A percentile compares a stretch with the other conserved stretches of the same genome.
These are phyloP conservation scores for Aspergillus uvarum DNA, from an alignment of 2,329 filamentous ascomycete genomes.

Conservation along the genomic window DNA sequence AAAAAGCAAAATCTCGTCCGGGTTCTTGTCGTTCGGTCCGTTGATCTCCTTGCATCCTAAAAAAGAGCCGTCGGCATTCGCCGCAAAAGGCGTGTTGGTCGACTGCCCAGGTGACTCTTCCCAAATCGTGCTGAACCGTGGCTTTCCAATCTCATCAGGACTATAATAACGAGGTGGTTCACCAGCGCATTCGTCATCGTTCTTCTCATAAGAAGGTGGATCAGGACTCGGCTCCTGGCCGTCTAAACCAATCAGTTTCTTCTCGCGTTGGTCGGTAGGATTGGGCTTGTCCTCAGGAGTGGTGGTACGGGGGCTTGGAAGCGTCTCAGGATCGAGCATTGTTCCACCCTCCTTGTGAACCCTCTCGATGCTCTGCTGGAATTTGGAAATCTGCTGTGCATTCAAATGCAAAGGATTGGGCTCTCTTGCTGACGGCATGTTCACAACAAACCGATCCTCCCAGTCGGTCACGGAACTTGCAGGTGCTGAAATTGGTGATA, in stretches of 20 bases:
- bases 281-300: constrained; percentile 32
- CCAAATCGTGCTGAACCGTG: constrained; percentile 38
- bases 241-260: constrained; percentile 17
- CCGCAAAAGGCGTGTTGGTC: constrained; percentile 21
- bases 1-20: constrained; percentile 40
- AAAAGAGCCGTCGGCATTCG: constrained; percentile 38
- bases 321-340: constrained; percentile 33
- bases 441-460: constrained; percentile 45
- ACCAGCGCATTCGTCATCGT: constrained; percentile 6
- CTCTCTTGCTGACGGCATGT: constrained; percentile 46
- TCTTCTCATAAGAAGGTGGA: constrained; percentile 10
- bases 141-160: constrained; percentile 41
- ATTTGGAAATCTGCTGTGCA: constrained; percentile 39
- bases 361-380: constrained; percentile 39
- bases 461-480: constrained; percentile 35
- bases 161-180: constrained; percentile 33
- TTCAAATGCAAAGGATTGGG: constrained; percentile 44
- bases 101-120: constrained; percentile 30
- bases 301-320: constrained; percentile 32
- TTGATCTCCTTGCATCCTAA: constrained; percentile 43
- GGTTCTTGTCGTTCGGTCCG: constrained; percentile 33
- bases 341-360: constrained; percentile 30
- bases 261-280: constrained; percentile 24
- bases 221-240: constrained; percentile 21
- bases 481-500: constrained; percentile 33